Evolutionary conservation across 2,329 filamentous ascomycete genomes (phyloP), one percentile per base, ranked within the genome.

Genomic region (Ilyonectria robusta): DNA sequence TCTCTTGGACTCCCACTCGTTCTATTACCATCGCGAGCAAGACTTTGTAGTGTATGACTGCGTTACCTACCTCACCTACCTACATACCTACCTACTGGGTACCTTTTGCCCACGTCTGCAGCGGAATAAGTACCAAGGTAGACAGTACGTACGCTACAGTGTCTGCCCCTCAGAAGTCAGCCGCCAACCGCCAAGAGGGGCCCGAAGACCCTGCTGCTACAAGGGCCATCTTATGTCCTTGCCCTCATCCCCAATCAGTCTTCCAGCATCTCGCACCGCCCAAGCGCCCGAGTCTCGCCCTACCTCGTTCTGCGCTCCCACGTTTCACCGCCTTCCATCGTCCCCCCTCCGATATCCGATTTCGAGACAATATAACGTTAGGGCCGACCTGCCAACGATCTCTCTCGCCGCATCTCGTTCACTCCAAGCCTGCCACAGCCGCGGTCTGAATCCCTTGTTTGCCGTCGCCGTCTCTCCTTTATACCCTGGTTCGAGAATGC

Each of bases 401-500:
- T 23, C 54, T 23, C 21, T 23, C 21, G 21, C 48, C 53, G 37
- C 21, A 23, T 47, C 53, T 40, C 55, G 29, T 17, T 17, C 7
- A 29, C 15, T 33, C 31, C 35, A 33, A 35, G 21, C 50, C 51
- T 61, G 53, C 51, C n/a, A 33, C 23, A 23, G 13, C 21, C 46
- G 46, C 46, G n/a, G 46, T 53, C 44, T 31, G 50, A 44, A n/a
- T 40, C 8, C 48, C 58, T 54, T 51, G 15, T 29, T 35, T 44
- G 51, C 50, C 23, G 31, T 48, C 23, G 48, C 29, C 56, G 42
- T 50, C 50, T 51, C 42, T 47, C 37, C 44, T 26, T 56, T 48
- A 65, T 60, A 58, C 31, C 53, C 51, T 57, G 63, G 47, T 53
- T 48, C 33, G 44, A 66, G 64, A 26, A 66, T 66, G 64, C 53